A percentile compares a stretch with the other conserved stretches of the same genome.
Evolutionary conservation across 768 basidiomycete genomes (phyloP).

Genomic region (Podaxis mareebaensis): DNA sequence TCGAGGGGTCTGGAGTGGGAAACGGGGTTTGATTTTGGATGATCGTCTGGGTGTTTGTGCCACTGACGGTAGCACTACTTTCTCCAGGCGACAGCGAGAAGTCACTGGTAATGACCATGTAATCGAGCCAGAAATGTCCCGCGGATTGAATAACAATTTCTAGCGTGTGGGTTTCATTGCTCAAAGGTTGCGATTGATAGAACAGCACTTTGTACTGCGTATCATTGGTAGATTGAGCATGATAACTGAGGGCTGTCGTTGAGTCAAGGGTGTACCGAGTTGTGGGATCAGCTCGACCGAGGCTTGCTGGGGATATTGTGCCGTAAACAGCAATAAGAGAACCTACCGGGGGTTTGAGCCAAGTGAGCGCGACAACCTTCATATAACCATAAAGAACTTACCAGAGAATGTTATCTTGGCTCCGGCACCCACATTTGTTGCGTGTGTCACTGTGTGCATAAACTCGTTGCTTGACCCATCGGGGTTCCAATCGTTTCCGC

Average conservation of each 20-base stretch:
- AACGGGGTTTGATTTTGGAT: not conserved
- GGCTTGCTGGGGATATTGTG: not conserved
- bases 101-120: not conserved
- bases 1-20: not conserved
- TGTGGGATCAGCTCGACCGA: not conserved
- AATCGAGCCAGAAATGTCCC: constrained; percentile 1
- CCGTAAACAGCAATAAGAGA: constrained; percentile 3
- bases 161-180: not conserved
- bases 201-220: constrained; percentile 5
- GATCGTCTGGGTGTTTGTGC: not conserved
- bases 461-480: not conserved
- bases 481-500: too few relatives aligned
- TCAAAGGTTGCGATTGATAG: not conserved
- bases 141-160: not conserved
- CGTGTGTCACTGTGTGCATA: not conserved
- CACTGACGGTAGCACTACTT: not conserved
- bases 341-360: not conserved
- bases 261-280: constrained; percentile 5
- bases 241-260: not conserved
- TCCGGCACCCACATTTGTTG: not conserved
- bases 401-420: not conserved
- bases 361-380: too few relatives aligned
- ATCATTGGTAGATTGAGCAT: not conserved
- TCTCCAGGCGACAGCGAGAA: not conserved
- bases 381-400: not conserved